Evolutionary conservation across 805 yeast species (phyloP).

Genomic region (Metschnikowia baotianmanensis): DNA sequence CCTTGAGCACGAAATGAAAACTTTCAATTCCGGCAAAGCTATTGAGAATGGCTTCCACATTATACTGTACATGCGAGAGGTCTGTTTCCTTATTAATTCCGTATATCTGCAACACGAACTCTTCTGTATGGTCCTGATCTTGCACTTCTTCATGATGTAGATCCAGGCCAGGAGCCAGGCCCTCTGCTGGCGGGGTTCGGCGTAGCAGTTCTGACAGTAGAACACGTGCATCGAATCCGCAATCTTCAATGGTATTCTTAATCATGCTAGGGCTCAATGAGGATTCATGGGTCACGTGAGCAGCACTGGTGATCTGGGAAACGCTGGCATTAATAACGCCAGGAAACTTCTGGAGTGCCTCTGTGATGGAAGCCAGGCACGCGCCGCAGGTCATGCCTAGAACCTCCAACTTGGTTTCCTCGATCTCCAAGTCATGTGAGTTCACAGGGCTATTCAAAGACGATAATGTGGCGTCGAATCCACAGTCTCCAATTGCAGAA

Average conservation of each 20-base stretch:
- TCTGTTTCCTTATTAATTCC: slow-evolving; percentile 33
- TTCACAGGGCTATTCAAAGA: background rate
- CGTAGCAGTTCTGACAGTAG: slow-evolving; percentile 7
- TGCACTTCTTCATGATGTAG: too few relatives aligned
- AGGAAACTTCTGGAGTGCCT: slow-evolving; percentile 45
- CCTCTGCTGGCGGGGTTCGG: background rate
- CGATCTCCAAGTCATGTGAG: background rate
- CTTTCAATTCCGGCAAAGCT: slow-evolving; percentile 30
- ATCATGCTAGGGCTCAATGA: slow-evolving; percentile 36
- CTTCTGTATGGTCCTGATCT: slow-evolving; percentile 25
- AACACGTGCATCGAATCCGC: slow-evolving; percentile 35
- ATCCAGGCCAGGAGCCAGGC: too few relatives aligned
- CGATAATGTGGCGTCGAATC: slow-evolving; percentile 25
- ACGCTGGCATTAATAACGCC: slow-evolving; percentile 60
- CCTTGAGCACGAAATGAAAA: slow-evolving; percentile 25
- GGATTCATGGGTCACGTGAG: slow-evolving; percentile 50
- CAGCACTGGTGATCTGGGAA: slow-evolving; percentile 75
- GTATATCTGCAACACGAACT: slow-evolving; percentile 31
- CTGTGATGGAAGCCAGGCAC: slow-evolving; percentile 68
- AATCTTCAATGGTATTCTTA: slow-evolving; percentile 59
- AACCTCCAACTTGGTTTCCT: slow-evolving; percentile 32
- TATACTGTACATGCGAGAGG: slow-evolving; percentile 31
- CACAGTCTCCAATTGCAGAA: slow-evolving; percentile 29
- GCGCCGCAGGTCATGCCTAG: slow-evolving; percentile 93
- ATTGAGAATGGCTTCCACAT: slow-evolving; percentile 38